These are phyloP conservation scores for Rhinocladiella similis DNA, from an alignment of 2,329 filamentous ascomycete genomes.

Conservation along the genomic window DNA sequence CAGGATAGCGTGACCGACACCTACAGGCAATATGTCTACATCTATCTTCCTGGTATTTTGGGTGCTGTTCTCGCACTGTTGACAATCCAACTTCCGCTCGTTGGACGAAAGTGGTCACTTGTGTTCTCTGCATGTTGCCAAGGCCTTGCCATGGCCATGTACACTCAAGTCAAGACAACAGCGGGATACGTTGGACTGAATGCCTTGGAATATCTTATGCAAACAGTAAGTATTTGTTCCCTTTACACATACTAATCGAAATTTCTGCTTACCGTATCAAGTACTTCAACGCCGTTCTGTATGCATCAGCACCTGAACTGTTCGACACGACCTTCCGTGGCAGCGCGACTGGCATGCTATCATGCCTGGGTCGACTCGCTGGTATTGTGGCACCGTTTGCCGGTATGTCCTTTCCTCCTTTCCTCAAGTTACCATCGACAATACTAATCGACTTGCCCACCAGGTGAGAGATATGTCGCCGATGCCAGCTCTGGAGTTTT, in stretches of 20 bases:
- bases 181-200: conserved; percentile 52
- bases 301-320: conserved; percentile 54
- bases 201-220: conserved; percentile 55
- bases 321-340: conserved; percentile 35
- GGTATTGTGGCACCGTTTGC: conserved; percentile 23
- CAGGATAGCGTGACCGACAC: conserved; percentile 29
- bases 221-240: conserved; percentile 27
- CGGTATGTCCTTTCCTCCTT: conserved; percentile 4
- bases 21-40: conserved; percentile 39
- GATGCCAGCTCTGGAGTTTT: conserved; percentile 12
- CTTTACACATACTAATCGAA: background rate
- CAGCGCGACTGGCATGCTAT: conserved; percentile 21
- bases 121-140: conserved; percentile 44
- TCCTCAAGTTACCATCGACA: background rate
- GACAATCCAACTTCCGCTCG: conserved; percentile 43
- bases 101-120: conserved; percentile 41
- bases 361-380: conserved; percentile 18
- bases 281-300: conserved; percentile 52
- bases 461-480: conserved; percentile 12
- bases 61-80: conserved; percentile 41
- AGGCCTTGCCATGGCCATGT: conserved; percentile 38
- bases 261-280: conserved; percentile 32
- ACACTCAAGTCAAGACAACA: conserved; percentile 46
- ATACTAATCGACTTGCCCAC: background rate
- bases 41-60: conserved; percentile 37